These are phyloP conservation scores for Trichoderma atrobrunneum DNA, from an alignment of 2,329 filamentous ascomycete genomes.

Conservation along the genomic window DNA sequence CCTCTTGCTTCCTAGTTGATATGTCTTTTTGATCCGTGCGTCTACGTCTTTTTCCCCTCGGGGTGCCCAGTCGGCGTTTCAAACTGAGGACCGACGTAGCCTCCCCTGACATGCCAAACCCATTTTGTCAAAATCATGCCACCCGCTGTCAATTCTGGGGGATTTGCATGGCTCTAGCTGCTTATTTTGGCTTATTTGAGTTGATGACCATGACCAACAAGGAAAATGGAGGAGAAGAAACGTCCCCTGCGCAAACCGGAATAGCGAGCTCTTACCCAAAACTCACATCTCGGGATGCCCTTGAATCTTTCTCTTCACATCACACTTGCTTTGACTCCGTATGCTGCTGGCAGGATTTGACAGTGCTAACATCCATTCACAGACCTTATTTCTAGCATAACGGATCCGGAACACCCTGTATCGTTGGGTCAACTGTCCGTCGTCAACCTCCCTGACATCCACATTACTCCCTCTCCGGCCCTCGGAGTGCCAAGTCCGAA, in stretches of 20 bases:
- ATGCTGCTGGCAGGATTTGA: background rate
- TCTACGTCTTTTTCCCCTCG: background rate
- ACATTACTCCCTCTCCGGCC: slow-evolving; percentile 54
- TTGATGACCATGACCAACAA: background rate
- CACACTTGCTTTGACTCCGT: background rate
- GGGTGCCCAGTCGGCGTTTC: background rate
- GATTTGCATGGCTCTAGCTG: background rate
- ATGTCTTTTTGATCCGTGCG: background rate
- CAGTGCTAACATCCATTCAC: slow-evolving; percentile 24
- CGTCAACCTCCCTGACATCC: slow-evolving; percentile 92
- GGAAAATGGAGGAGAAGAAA: background rate
- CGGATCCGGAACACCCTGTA: slow-evolving; percentile 93
- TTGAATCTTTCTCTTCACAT: background rate
- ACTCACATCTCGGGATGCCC: background rate
- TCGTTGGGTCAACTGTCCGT: slow-evolving; percentile 91
- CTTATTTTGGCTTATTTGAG: background rate
- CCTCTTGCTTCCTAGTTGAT: background rate
- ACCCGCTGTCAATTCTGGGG: background rate
- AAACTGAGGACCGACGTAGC: background rate
- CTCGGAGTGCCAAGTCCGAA: slow-evolving; percentile 43
- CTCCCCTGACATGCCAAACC: background rate
- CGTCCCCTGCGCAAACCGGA: background rate
- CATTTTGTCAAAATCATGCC: background rate
- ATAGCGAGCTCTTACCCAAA: background rate
- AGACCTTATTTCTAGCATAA: slow-evolving; percentile 94